These are phyloP conservation scores for Selaginella moellendorffii DNA, from an alignment of 75 land plant species.

Conservation along the genomic window DNA sequence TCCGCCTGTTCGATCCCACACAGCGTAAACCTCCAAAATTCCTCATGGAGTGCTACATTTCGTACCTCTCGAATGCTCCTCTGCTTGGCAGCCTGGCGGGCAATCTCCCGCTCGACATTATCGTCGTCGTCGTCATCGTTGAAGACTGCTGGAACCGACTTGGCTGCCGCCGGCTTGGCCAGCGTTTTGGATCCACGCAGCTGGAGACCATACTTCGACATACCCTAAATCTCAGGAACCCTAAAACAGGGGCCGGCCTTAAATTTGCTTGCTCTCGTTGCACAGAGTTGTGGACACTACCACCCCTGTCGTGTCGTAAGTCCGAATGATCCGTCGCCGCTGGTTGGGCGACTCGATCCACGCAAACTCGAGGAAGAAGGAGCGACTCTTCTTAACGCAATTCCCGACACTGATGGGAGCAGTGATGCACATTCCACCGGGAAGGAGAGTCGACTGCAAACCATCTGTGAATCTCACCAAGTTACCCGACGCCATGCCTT, in stretches of 20 bases:
- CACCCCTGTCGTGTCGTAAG: slow-evolving; percentile 66
- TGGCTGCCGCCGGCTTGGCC: neutral
- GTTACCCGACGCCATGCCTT: slow-evolving; percentile 34
- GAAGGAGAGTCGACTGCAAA: slow-evolving; percentile 51
- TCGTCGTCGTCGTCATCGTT: neutral
- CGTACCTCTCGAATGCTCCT: neutral
- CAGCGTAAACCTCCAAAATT: no score
- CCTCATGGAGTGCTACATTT: no score
- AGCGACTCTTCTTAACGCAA: slow-evolving; percentile 47
- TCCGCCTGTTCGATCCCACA: slow-evolving; percentile 53
- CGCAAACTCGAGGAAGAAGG: slow-evolving; percentile 80
- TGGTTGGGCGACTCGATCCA: slow-evolving; percentile 74
- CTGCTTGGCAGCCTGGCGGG: neutral
- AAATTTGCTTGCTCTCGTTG: slow-evolving; percentile 32
- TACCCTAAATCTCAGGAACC: neutral
- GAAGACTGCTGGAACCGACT: neutral
- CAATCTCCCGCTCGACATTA: neutral
- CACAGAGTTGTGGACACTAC: slow-evolving; percentile 83
- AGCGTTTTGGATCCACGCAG: neutral
- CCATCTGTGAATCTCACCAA: slow-evolving; percentile 56
- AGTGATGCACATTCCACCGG: slow-evolving; percentile 75
- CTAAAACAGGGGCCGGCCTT: neutral
- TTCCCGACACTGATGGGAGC: slow-evolving; percentile 58
- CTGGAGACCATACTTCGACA: neutral
- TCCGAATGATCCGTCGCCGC: slow-evolving; percentile 83